phyloP scores from a whole-genome alignment of 495 filamentous ascomycete species.

The Chaetomium cochliodes region DNA sequence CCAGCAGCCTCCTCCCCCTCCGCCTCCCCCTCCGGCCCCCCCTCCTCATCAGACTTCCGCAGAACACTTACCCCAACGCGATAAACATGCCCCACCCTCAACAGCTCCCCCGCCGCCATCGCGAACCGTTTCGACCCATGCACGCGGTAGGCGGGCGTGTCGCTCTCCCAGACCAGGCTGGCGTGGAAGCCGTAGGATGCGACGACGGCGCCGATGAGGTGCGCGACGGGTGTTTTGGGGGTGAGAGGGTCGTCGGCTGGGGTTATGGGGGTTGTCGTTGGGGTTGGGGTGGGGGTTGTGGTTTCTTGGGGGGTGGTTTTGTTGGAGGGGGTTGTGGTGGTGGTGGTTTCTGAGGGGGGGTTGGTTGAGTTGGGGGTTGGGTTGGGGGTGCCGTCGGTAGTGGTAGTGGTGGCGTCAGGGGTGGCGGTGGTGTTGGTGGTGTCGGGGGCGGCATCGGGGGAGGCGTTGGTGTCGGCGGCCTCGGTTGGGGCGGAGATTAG shows the following conservation, averaged over 20 bases:
- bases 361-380: background rate
- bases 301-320: background rate
- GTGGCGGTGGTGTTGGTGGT: background rate
- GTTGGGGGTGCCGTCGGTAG: slow-evolving; percentile 26
- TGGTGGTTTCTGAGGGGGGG: too few relatives aligned
- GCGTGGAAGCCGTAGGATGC: slow-evolving; percentile 87
- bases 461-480: too few relatives aligned
- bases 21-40: too few relatives aligned
- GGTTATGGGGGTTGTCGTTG: slow-evolving; percentile 16
- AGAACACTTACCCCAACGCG: slow-evolving; percentile 53
- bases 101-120: slow-evolving; percentile 73
- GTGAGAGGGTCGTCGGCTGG: background rate
- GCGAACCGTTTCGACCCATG: slow-evolving; percentile 75
- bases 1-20: too few relatives aligned
- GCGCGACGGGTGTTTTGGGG: slow-evolving; percentile 16
- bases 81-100: slow-evolving; percentile 68
- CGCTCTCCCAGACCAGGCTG: slow-evolving; percentile 80
- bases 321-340: slow-evolving; percentile 28
- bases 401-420: too few relatives aligned
- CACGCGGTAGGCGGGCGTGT: slow-evolving; percentile 71
- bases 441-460: too few relatives aligned
- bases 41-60: too few relatives aligned
- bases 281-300: background rate
- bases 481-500: slow-evolving; percentile 48
- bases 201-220: slow-evolving; percentile 75